Evolutionary conservation across 768 basidiomycete species (phyloP).

Genomic region (Termitomyces sp.): DNA sequence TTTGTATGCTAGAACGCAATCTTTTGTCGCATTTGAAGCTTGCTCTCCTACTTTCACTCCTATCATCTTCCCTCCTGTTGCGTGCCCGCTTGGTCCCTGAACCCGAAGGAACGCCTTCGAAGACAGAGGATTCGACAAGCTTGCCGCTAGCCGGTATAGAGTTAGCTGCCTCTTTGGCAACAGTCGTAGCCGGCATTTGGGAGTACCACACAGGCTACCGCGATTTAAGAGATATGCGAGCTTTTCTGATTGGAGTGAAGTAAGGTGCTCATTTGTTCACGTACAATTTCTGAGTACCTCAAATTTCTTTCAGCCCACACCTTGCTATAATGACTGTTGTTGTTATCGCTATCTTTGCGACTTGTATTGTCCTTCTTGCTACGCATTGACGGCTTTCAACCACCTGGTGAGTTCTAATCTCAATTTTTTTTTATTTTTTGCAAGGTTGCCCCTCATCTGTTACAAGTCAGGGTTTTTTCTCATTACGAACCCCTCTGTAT

Average conservation of each 20-base stretch:
- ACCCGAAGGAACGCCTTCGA: constrained; percentile 14
- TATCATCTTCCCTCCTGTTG: constrained; percentile 65
- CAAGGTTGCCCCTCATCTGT: not conserved
- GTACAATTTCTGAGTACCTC: not conserved
- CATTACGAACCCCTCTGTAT: not conserved
- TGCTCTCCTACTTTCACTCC: constrained; percentile 58
- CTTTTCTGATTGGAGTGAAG: constrained; percentile 62
- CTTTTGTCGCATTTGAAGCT: constrained; percentile 68
- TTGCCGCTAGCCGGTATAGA: constrained; percentile 55
- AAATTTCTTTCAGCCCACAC: constrained; percentile 39
- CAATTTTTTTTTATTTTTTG: not conserved
- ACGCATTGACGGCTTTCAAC: constrained; percentile 19
- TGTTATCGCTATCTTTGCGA: constrained; percentile 46
- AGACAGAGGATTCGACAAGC: constrained; percentile 23
- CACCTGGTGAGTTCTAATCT: not conserved
- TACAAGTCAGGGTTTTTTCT: not conserved
- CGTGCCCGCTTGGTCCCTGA: constrained; percentile 56
- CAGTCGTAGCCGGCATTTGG: constrained; percentile 59
- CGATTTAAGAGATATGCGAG: constrained; percentile 56
- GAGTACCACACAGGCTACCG: constrained; percentile 61
- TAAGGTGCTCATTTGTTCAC: constrained; percentile 25
- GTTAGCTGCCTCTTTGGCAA: constrained; percentile 49
- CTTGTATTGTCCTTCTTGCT: constrained; percentile 49
- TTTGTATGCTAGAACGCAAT: constrained; percentile 78
- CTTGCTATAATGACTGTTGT: constrained; percentile 51